A percentile compares a stretch with the other conserved stretches of the same genome.
Evolutionary conservation across 352 stramenopile species (phyloP).

Genomic region (Globisporangium uncinulatum): DNA sequence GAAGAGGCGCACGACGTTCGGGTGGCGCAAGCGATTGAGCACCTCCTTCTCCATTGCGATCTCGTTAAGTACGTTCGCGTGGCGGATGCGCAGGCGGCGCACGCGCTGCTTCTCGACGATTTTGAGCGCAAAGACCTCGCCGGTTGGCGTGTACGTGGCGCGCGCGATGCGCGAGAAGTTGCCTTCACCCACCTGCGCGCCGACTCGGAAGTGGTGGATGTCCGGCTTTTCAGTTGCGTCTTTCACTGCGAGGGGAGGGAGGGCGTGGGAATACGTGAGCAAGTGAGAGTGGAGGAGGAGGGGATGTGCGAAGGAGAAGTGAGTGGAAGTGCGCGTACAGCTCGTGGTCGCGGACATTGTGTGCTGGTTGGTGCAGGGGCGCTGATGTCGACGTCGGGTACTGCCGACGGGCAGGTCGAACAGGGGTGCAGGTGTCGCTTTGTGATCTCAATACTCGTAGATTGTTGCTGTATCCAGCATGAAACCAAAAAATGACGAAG

Average conservation of each 20-base stretch:
- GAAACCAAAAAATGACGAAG: too few species aligned
- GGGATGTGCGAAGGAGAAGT: not conserved
- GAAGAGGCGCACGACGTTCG: constrained; percentile 93
- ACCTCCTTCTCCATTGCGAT: constrained; percentile 97
- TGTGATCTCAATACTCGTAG: too few species aligned
- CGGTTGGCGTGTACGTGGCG: constrained; percentile 83
- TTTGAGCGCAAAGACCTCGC: constrained; percentile 95
- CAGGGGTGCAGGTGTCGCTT: too few species aligned
- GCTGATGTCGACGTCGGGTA: too few species aligned
- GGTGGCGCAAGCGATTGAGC: constrained; percentile 83
- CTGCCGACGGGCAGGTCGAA: too few species aligned
- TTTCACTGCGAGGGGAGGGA: constrained; percentile 40
- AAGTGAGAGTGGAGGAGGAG: not conserved
- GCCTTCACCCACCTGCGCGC: constrained; percentile 65
- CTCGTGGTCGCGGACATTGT: not conserved
- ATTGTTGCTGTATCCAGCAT: too few species aligned
- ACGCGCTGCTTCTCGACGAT: constrained; percentile 91
- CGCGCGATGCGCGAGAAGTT: constrained; percentile 96
- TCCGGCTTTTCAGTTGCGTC: constrained; percentile 62
- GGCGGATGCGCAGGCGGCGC: constrained; percentile 84
- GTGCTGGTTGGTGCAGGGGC: too few species aligned
- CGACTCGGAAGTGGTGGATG: constrained; percentile 70
- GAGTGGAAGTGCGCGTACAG: not conserved
- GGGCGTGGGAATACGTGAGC: not conserved
- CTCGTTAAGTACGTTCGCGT: constrained; percentile 98